Base-by-base conservation (phyloP, 768 basidiomycete species). In the Leccinum uliginosum region DNA sequence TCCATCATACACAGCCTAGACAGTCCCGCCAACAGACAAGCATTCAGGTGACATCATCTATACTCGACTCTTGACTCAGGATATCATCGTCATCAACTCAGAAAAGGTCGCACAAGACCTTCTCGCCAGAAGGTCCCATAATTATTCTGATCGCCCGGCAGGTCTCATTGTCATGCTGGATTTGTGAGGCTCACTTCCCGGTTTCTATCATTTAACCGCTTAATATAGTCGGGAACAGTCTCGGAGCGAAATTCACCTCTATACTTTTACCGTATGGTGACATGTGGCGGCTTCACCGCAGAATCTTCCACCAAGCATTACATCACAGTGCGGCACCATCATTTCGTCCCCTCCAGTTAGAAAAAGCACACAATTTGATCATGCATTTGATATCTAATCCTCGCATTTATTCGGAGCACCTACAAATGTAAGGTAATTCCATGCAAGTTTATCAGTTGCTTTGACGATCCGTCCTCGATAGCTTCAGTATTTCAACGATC, bases 271-370 rank as follows among this genome's bases (percentile, higher is more conserved):
- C 19, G 4, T 46, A 46, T 24, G 23, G 45, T 46, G 23, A 46
- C 45, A 6, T 5, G n/a, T 46, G 27, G 47, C 27, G 47, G 17
- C 47, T 48, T 48, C 47, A 48, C 27, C 47, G 47, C 26, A 23
- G 47, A 48, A 29, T 48, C 12, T 48, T 48, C 26, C 47, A 48
- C 47, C 17, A 48, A 29, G 27, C 27, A n/a, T 48, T 48, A 19
- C 47, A 48, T 48, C 24, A 10, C 9, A n/a, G 27, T 30, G 47
- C 70, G 3, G 61, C 63, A 3, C 26, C 56, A 7, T 59, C 63
- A 27, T 77, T 71, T 53, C 64, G 60, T 34, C 71, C 74, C 6
- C 56, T 71, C 15, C 77, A 78, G 49, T 56, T 65, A 23, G 61
- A 64, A 34, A 75, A 73, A 54, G 61, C 69, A 3, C 67, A 69